A percentile compares a stretch with the other conserved stretches of the same genome.
These are phyloP conservation scores for Rhizopogon sp. DNA, from an alignment of 768 basidiomycete genomes.

Conservation along the genomic window DNA sequence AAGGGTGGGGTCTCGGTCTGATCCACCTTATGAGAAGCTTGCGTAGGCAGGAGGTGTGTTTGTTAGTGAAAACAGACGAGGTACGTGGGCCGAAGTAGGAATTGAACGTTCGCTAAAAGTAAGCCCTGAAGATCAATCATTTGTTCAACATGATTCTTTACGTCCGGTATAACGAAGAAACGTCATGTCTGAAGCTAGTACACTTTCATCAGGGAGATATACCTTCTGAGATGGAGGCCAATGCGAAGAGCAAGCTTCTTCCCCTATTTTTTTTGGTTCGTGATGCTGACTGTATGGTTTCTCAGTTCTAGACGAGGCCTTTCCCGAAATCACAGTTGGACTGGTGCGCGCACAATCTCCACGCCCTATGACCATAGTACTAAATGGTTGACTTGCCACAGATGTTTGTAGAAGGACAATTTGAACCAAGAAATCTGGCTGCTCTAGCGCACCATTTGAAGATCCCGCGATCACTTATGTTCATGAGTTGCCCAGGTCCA, in stretches of 20 bases:
- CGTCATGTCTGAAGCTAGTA: slow-evolving; percentile 61
- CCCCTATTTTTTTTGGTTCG: not conserved
- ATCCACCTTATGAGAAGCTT: slow-evolving; percentile 40
- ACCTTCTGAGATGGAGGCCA: slow-evolving; percentile 71
- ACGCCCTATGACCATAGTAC: not conserved
- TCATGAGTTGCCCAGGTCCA: slow-evolving; percentile 55
- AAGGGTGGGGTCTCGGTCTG: slow-evolving; percentile 37
- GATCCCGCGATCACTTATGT: slow-evolving; percentile 54
- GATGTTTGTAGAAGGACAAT: slow-evolving; percentile 41
- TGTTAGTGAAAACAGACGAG: slow-evolving; percentile 63
- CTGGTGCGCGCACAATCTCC: slow-evolving; percentile 31
- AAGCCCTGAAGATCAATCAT: slow-evolving; percentile 48
- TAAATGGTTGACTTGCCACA: slow-evolving; percentile 12
- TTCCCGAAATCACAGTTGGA: slow-evolving; percentile 61
- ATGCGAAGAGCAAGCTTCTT: slow-evolving; percentile 45
- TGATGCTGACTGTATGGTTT: slow-evolving; percentile 13
- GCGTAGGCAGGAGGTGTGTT: slow-evolving; percentile 51
- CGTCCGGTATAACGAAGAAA: slow-evolving; percentile 64
- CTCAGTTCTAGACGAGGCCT: slow-evolving; percentile 55
- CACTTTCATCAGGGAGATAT: slow-evolving; percentile 57
- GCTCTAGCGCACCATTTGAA: slow-evolving; percentile 44
- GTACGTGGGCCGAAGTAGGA: slow-evolving; percentile 27
- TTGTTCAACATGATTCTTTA: slow-evolving; percentile 64
- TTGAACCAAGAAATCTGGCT: slow-evolving; percentile 42
- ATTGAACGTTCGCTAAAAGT: not conserved